Conservation (phyloP, 1,284 basidiomycete genomes). For the Ganoderma boninense region DNA sequence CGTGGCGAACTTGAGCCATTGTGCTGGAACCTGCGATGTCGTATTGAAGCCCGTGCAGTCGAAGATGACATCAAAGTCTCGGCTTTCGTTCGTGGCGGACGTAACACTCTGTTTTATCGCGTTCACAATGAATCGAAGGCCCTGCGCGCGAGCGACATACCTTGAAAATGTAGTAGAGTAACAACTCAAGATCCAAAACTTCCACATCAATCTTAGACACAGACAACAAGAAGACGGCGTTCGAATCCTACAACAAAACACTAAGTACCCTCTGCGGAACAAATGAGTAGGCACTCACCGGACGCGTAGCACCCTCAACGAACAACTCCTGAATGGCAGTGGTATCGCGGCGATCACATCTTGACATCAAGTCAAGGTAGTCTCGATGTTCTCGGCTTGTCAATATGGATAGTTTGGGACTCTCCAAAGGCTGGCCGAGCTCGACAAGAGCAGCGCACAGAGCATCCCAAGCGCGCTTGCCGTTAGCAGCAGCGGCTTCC, state of each 20-base stretch:
- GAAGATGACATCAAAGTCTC: slow-evolving; percentile 77
- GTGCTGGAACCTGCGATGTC: slow-evolving; percentile 80
- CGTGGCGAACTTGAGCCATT: slow-evolving; percentile 83
- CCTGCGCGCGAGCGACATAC: slow-evolving; percentile 47
- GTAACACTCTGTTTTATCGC: slow-evolving; percentile 45
- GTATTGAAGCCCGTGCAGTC: slow-evolving; percentile 86
- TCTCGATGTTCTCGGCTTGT: slow-evolving; percentile 63
- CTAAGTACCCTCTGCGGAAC: background rate
- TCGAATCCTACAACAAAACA: slow-evolving; percentile 50
- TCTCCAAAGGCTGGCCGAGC: slow-evolving; percentile 75
- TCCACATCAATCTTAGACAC: slow-evolving; percentile 82
- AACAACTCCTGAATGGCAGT: slow-evolving; percentile 75
- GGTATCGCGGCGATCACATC: slow-evolving; percentile 69
- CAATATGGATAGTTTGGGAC: slow-evolving; percentile 61
- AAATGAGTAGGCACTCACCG: slow-evolving; percentile 45
- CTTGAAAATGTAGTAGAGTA: slow-evolving; percentile 87
- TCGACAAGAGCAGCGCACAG: slow-evolving; percentile 82
- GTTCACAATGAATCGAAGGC: background rate
- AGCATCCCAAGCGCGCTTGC: slow-evolving; percentile 80
- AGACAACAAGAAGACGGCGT: slow-evolving; percentile 67
- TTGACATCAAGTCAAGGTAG: slow-evolving; percentile 75
- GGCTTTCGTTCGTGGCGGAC: slow-evolving; percentile 54
- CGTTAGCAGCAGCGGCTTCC: slow-evolving; percentile 63
- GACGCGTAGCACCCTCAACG: slow-evolving; percentile 61
- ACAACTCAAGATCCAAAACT: slow-evolving; percentile 84